Evolutionary conservation across 805 yeast genomes (phyloP).

Genomic region (Scheffersomyces stipitis): DNA sequence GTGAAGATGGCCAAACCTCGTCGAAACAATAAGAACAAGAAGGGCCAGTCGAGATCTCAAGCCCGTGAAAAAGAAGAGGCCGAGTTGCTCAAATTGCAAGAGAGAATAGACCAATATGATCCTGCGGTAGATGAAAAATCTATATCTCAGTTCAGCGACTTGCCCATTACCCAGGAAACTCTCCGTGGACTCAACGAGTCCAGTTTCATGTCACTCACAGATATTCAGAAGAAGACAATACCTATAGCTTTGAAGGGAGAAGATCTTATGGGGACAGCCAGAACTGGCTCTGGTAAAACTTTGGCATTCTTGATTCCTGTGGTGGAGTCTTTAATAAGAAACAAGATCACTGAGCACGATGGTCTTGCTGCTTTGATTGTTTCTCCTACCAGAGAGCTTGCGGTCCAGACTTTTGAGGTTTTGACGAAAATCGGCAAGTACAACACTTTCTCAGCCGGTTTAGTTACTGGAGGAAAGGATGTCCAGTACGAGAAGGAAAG

Average conservation of each 20-base stretch:
- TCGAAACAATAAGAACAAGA: constrained; percentile 14
- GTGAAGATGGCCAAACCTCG: constrained; percentile 20
- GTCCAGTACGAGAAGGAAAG: constrained; percentile 79
- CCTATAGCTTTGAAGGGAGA: constrained; percentile 72
- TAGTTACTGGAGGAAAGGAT: constrained; percentile 93
- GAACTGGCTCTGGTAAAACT: constrained; percentile 90
- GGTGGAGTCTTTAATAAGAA: constrained; percentile 64
- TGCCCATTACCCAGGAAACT: constrained; percentile 71
- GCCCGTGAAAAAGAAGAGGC: constrained; percentile 32
- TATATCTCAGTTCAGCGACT: constrained; percentile 59
- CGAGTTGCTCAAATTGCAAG: constrained; percentile 44
- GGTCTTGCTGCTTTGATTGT: constrained; percentile 87
- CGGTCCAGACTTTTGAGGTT: constrained; percentile 88
- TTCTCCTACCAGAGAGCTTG: constrained; percentile 91
- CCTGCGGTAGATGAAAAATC: constrained; percentile 26
- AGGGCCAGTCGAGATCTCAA: constrained; percentile 14
- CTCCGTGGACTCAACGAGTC: constrained; percentile 72
- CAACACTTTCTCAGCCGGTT: constrained; percentile 79
- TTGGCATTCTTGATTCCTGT: constrained; percentile 83
- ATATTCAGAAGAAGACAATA: constrained; percentile 79
- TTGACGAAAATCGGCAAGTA: constrained; percentile 75
- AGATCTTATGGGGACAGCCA: constrained; percentile 85
- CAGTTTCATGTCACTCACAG: constrained; percentile 80
- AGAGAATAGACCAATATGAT: constrained; percentile 55
- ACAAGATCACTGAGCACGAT: constrained; percentile 77